These are phyloP conservation scores for Fraxinus sp. DNA, from an alignment of 305 asterid species.

Conservation along the genomic window DNA sequence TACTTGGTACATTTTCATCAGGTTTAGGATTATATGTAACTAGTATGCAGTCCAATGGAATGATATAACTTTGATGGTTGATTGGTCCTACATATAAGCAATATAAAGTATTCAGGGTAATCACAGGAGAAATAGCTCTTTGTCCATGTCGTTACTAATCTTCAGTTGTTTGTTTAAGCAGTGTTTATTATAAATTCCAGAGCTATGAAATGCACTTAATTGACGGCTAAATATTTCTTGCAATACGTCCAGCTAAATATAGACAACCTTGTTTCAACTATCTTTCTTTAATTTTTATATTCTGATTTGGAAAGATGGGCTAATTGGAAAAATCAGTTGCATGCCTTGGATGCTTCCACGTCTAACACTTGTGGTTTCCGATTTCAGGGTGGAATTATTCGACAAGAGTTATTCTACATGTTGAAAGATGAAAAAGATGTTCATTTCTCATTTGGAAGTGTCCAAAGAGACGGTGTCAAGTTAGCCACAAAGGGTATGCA, in stretches of 20 bases:
- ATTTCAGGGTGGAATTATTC: conserved; percentile 72
- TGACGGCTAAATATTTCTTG: not conserved
- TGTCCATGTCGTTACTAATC: not conserved
- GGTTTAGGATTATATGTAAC: not conserved
- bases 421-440: conserved; percentile 74
- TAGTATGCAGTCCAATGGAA: not conserved
- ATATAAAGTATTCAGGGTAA: not conserved
- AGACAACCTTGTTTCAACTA: not conserved
- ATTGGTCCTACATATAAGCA: not conserved
- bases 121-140: not conserved
- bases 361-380: conserved; percentile 2
- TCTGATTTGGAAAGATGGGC: not conserved
- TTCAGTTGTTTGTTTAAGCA: not conserved
- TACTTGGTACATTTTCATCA: not conserved
- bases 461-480: conserved; percentile 64
- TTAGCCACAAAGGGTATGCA: conserved; percentile 71
- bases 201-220: not conserved
- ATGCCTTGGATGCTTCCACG: not conserved
- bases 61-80: not conserved
- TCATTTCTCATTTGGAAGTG: conserved; percentile 76
- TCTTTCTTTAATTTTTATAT: not conserved
- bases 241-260: not conserved
- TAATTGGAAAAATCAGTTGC: not conserved
- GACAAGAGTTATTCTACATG: conserved; percentile 79
- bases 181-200: not conserved